These are phyloP conservation scores for Rhizopus sp. DNA, from an alignment of 371 early-diverging fungal genomes.

Conservation along the genomic window DNA sequence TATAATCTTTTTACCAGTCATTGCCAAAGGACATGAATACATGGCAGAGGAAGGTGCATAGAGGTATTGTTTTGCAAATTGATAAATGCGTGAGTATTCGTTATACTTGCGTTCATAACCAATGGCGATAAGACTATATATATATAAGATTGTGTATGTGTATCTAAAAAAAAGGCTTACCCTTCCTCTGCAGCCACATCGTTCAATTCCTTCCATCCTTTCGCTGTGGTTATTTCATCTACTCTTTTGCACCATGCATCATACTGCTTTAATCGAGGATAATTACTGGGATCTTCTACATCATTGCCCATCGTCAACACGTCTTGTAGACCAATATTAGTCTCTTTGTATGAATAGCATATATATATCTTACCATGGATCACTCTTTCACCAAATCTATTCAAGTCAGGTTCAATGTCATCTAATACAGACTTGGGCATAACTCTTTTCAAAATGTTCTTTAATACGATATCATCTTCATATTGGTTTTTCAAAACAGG, in stretches of 20 bases:
- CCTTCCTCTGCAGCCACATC: constrained; percentile 64
- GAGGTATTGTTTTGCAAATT: constrained; percentile 69
- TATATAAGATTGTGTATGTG: constrained; percentile 2
- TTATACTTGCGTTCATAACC: constrained; percentile 61
- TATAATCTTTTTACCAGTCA: constrained; percentile 51
- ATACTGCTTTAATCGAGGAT: constrained; percentile 67
- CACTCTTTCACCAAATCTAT: constrained; percentile 45
- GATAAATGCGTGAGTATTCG: constrained; percentile 58
- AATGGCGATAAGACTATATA: constrained; percentile 54
- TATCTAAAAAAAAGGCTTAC: constrained; percentile 12
- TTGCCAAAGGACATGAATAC: constrained; percentile 68
- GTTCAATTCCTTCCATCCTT: constrained; percentile 64
- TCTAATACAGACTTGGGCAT: constrained; percentile 44
- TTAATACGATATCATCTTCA: constrained; percentile 53
- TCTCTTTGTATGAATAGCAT: neutral
- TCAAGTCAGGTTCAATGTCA: constrained; percentile 51
- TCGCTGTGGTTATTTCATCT: constrained; percentile 56
- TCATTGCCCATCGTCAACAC: constrained; percentile 37
- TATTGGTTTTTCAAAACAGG: constrained; percentile 57
- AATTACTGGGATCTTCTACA: constrained; percentile 46
- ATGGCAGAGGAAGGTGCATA: constrained; percentile 59
- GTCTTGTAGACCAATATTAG: constrained; percentile 16
- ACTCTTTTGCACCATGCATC: constrained; percentile 70
- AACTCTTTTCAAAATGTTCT: constrained; percentile 48
- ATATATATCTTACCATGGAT: constrained; percentile 28